These are phyloP conservation scores for Cordia subcordata DNA, from an alignment of 257 asterid species.

Conservation along the genomic window DNA sequence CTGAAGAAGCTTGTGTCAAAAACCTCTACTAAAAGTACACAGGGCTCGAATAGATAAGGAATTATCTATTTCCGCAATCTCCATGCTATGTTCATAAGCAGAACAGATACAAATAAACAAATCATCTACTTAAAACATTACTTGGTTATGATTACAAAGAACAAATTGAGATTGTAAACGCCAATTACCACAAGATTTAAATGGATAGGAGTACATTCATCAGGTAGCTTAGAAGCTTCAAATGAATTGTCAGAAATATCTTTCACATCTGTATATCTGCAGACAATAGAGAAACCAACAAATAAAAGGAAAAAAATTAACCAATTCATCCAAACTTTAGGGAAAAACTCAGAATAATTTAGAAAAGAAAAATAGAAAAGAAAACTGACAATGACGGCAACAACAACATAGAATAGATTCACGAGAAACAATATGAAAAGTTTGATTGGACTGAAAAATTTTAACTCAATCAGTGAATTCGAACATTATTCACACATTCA, in stretches of 20 bases:
- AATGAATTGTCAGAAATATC: constrained; percentile 42
- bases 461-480: neutral
- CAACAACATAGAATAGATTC: neutral
- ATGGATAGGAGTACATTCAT: constrained; percentile 78
- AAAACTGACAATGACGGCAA: neutral
- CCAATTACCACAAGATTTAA: constrained; percentile 83
- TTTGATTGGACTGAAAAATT: neutral
- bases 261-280: constrained; percentile 65
- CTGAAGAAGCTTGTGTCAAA: neutral
- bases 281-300: constrained; percentile 15
- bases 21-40: neutral
- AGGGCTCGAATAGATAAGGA: too few relatives aligned
- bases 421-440: neutral
- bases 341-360: too few relatives aligned
- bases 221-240: constrained; percentile 49
- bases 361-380: too few relatives aligned
- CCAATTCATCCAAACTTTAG: neutral
- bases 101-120: too few relatives aligned
- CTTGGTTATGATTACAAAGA: neutral
- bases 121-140: too few relatives aligned
- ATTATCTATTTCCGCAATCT: too few relatives aligned
- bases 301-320: neutral
- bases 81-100: too few relatives aligned
- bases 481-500: too few relatives aligned
- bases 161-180: neutral